These are phyloP conservation scores for Aspergillus thermomutatus DNA, from an alignment of 2,329 filamentous ascomycete species.

Conservation along the genomic window DNA sequence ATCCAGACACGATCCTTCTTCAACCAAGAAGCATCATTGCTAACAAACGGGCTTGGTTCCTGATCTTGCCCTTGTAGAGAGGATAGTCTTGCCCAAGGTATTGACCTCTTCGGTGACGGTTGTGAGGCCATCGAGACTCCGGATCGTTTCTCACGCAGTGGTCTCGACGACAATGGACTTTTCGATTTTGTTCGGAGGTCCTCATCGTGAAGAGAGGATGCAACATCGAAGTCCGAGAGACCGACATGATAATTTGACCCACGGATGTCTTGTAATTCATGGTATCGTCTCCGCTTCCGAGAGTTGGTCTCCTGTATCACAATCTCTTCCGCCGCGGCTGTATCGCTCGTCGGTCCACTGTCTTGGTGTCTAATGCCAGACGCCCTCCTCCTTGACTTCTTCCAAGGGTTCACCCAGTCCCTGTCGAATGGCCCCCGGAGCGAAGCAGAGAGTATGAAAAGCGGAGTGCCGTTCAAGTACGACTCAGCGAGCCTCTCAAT, in stretches of 20 bases:
- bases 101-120: slow-evolving; percentile 4
- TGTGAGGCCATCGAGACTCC: slow-evolving; percentile 2
- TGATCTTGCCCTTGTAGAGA: not conserved
- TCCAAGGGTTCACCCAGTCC: slow-evolving; percentile 48
- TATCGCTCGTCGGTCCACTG: not conserved
- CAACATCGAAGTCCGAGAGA: slow-evolving; percentile 12
- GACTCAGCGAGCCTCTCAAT: slow-evolving; percentile 41
- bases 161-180: not conserved
- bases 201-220: not conserved
- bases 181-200: not conserved
- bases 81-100: not conserved
- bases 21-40: slow-evolving; percentile 22
- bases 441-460: slow-evolving; percentile 46
- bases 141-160: not conserved
- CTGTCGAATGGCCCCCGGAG: slow-evolving; percentile 45
- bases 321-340: slow-evolving; percentile 10
- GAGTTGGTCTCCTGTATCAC: slow-evolving; percentile 29
- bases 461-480: slow-evolving; percentile 41
- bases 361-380: not conserved
- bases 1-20: slow-evolving; percentile 27
- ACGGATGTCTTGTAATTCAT: slow-evolving; percentile 9
- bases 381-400: slow-evolving; percentile 19
- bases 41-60: slow-evolving; percentile 1
- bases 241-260: not conserved
- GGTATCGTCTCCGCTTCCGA: slow-evolving; percentile 17